phyloP scores from a whole-genome alignment of 805 yeast species.

The Lipomyces yamadae region DNA sequence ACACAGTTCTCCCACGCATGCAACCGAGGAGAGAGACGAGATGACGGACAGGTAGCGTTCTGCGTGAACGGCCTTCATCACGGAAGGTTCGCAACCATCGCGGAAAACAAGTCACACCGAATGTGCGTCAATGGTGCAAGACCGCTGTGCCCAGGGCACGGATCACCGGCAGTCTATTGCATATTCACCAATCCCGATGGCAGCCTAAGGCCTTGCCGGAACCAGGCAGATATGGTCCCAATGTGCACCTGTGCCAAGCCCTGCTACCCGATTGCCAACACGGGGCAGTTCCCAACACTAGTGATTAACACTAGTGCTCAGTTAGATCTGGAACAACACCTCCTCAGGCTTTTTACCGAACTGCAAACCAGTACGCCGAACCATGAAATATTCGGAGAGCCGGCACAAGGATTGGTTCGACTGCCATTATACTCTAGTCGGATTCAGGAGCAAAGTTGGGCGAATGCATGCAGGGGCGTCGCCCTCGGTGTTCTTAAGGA shows the following conservation, averaged over 20 bases:
- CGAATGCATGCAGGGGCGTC: neutral
- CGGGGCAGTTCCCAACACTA: too few relatives aligned
- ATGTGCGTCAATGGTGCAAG: neutral
- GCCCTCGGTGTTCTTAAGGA: neutral
- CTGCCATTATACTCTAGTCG: neutral
- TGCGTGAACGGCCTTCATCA: neutral
- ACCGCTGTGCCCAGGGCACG: neutral
- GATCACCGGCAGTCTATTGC: neutral
- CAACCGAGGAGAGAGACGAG: neutral
- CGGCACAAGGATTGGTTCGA: neutral
- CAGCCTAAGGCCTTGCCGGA: neutral
- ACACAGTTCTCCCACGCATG: neutral
- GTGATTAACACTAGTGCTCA: too few relatives aligned
- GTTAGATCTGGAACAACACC: neutral
- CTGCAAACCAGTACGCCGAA: neutral
- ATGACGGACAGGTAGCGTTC: neutral
- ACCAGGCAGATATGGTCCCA: neutral
- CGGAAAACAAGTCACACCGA: neutral
- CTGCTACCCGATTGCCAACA: too few relatives aligned
- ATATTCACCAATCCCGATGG: neutral
- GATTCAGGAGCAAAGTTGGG: neutral
- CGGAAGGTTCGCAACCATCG: neutral
- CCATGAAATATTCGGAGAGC: slow-evolving; percentile 2
- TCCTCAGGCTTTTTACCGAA: neutral
- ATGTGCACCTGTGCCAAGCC: too few relatives aligned